Conservation (phyloP, 176 grass and related monocot genomes). For the Zea luxurians region DNA sequence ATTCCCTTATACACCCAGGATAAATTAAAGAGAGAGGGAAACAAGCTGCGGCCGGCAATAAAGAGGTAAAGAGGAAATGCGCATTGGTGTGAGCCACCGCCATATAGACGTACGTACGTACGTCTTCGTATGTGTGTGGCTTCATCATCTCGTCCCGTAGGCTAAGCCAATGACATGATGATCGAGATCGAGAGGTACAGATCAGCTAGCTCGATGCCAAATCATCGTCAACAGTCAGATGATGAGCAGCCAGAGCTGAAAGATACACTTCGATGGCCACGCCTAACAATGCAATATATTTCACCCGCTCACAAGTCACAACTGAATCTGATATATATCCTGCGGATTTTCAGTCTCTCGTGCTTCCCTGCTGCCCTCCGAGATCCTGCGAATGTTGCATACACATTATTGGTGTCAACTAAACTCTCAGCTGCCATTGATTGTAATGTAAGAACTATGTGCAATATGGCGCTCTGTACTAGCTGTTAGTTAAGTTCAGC, state of each 20-base stretch:
- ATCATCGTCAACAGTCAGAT: constrained; percentile 25
- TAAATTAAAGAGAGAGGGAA: neutral
- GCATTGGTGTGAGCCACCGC: neutral
- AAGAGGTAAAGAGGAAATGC: constrained; percentile 30
- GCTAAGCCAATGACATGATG: neutral
- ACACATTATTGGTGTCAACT: neutral
- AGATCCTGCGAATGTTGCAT: constrained; percentile 39
- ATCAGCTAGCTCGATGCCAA: neutral
- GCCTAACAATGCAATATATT: neutral
- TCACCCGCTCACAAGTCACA: neutral
- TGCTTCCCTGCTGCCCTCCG: constrained; percentile 37
- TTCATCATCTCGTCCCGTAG: neutral
- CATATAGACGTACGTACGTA: neutral
- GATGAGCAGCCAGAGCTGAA: constrained; percentile 23
- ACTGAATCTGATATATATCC: too few relatives aligned
- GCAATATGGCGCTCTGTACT: neutral
- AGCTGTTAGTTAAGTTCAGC: neutral
- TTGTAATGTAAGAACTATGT: neutral
- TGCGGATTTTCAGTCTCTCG: constrained; percentile 39
- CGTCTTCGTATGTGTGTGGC: neutral
- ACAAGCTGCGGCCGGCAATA: neutral
- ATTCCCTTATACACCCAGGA: constrained; percentile 39
- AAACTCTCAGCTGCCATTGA: neutral
- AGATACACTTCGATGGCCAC: neutral
- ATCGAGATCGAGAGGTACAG: neutral